Conservation (phyloP, 106 monocot species). For the Alisma plantagoaquatica region DNA sequence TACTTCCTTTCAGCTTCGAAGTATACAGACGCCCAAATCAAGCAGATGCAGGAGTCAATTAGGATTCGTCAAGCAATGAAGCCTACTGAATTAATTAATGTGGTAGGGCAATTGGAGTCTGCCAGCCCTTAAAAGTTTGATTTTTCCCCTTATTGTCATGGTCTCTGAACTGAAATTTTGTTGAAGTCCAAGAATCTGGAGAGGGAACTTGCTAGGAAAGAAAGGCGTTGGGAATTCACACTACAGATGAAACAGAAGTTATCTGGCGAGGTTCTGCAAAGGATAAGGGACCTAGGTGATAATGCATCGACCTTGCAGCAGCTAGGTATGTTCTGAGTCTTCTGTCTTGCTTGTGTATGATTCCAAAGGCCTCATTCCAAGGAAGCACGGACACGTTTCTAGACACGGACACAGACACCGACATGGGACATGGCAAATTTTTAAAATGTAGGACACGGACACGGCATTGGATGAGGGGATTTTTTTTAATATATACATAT, state of each 20-base stretch:
- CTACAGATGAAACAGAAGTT: conserved; percentile 45
- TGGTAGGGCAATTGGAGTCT: too few species aligned
- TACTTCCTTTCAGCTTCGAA: conserved; percentile 18
- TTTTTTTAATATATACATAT: too few species aligned
- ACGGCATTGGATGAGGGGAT: too few species aligned
- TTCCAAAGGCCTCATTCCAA: too few species aligned
- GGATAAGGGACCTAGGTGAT: conserved; percentile 30
- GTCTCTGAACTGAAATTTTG: too few species aligned
- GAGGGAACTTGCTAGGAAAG: conserved; percentile 23
- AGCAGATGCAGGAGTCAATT: conserved; percentile 63
- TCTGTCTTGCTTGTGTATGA: too few species aligned
- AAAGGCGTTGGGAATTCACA: conserved; percentile 38
- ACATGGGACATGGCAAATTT: too few species aligned
- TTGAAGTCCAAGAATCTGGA: conserved; percentile 61
- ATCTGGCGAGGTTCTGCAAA: conserved; percentile 50
- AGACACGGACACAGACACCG: too few species aligned
- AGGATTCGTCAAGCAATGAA: conserved; percentile 31
- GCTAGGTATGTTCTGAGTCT: conserved; percentile 54
- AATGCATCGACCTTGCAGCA: conserved; percentile 29
- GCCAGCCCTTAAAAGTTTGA: too few species aligned
- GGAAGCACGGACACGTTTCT: too few species aligned
- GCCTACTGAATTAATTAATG: conserved; percentile 51
- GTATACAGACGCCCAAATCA: conserved; percentile 55
- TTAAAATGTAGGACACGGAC: too few species aligned
- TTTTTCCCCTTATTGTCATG: too few species aligned